phyloP scores from a whole-genome alignment of 2,329 filamentous ascomycete species.

The Cladosporium sp. region DNA sequence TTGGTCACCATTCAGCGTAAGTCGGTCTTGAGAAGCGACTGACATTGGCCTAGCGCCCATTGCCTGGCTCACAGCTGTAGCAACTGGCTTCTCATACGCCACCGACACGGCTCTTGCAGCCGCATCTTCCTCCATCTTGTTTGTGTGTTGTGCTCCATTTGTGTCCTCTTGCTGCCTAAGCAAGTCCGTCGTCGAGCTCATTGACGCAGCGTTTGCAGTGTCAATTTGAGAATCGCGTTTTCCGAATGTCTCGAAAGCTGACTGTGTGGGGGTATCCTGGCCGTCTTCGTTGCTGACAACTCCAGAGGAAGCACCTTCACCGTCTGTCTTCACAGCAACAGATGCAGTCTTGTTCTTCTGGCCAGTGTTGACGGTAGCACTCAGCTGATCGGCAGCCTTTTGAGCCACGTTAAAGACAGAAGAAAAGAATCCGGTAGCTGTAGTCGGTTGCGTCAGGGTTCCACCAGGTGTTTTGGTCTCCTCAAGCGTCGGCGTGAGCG shows the following conservation, averaged over 20 bases:
- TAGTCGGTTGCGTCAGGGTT: constrained; percentile 48
- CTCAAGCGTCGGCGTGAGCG: constrained; percentile 76
- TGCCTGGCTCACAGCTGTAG: constrained; percentile 33
- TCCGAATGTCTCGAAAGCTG: constrained; percentile 85
- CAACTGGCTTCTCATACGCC: constrained; percentile 54
- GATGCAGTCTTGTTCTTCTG: constrained; percentile 44
- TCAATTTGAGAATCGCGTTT: constrained; percentile 82
- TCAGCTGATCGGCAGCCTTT: constrained; percentile 78
- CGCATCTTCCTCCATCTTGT: constrained; percentile 60
- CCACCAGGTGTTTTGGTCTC: constrained; percentile 61
- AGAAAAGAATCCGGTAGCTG: constrained; percentile 76
- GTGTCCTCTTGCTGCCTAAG: constrained; percentile 48
- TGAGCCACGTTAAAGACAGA: constrained; percentile 91
- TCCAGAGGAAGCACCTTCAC: constrained; percentile 43
- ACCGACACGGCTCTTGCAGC: constrained; percentile 62
- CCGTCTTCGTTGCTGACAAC: constrained; percentile 44
- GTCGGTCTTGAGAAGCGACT: constrained; percentile 39
- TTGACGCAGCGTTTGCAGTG: constrained; percentile 59
- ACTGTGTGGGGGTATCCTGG: constrained; percentile 56
- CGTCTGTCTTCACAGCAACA: constrained; percentile 20
- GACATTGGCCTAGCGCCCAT: constrained; percentile 42
- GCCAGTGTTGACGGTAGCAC: constrained; percentile 70
- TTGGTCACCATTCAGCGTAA: constrained; percentile 53
- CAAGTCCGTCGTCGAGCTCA: constrained; percentile 60
- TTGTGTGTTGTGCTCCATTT: constrained; percentile 52